Percentiles rank a stretch among this genome's conserved stretches.
Evolutionary conservation across 2,329 filamentous ascomycete genomes (phyloP).

Genomic region (Periconia digitata): DNA sequence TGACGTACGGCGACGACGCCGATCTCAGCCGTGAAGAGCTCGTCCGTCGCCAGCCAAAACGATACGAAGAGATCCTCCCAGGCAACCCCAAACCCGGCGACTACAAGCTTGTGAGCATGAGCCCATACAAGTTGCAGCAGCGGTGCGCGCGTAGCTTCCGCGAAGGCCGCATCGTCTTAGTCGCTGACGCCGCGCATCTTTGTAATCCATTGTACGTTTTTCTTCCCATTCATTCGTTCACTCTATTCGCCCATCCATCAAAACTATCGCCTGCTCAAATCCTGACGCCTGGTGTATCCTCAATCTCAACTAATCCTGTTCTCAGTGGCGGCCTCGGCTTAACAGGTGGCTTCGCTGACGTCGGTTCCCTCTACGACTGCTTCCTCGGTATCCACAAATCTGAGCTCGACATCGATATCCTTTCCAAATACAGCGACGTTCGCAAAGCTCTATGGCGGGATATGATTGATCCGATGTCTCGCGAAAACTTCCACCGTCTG

Average conservation of each 20-base stretch:
- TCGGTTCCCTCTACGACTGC: constrained; percentile 63
- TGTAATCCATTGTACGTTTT: constrained; percentile 52
- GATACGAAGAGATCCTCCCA: constrained; percentile 61
- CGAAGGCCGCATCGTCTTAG: constrained; percentile 59
- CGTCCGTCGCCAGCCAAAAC: constrained; percentile 54
- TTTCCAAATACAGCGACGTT: constrained; percentile 38
- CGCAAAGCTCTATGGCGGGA: constrained; percentile 38
- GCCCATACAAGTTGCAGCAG: constrained; percentile 64
- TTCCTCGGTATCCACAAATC: constrained; percentile 45
- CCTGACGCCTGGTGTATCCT: background rate
- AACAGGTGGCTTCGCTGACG: constrained; percentile 65
- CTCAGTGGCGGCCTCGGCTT: constrained; percentile 60
- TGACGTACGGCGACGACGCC: constrained; percentile 63
- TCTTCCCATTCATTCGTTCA: background rate
- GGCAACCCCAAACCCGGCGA: constrained; percentile 60
- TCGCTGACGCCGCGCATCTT: constrained; percentile 64
- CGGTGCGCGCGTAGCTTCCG: constrained; percentile 60
- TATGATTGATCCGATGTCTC: constrained; percentile 40
- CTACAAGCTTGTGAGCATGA: constrained; percentile 60
- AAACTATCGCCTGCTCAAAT: background rate
- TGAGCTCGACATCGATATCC: constrained; percentile 36
- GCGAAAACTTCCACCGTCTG: constrained; percentile 45
- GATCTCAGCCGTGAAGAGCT: constrained; percentile 58
- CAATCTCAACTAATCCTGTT: background rate
- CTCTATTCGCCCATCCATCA: background rate